Evolutionary conservation across 2,329 filamentous ascomycete genomes (phyloP).

Genomic region (Chrysoporthe deuterocubensis): DNA sequence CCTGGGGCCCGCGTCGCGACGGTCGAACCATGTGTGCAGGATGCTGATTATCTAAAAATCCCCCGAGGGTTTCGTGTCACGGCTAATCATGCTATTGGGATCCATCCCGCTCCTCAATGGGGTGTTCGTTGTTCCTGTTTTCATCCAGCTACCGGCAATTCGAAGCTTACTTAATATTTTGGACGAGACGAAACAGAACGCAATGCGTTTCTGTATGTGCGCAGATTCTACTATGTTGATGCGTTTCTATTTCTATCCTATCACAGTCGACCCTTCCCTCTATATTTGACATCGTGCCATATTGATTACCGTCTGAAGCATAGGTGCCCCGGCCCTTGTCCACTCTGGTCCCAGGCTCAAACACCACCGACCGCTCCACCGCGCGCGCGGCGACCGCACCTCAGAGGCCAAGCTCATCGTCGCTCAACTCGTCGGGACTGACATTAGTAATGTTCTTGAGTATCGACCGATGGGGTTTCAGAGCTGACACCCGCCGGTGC

Average conservation of each 20-base stretch:
- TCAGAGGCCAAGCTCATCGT: slow-evolving; percentile 28
- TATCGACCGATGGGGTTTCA: slow-evolving; percentile 21
- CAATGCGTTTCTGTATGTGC: neutral
- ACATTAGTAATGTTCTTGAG: slow-evolving; percentile 21
- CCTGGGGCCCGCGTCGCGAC: neutral
- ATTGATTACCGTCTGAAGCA: neutral
- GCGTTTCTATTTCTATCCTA: slow-evolving; percentile 11
- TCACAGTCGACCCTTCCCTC: neutral
- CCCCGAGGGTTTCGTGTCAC: neutral
- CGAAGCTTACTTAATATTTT: neutral
- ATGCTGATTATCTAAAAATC: neutral
- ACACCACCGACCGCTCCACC: neutral
- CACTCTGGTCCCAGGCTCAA: slow-evolving; percentile 4
- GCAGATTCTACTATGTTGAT: neutral
- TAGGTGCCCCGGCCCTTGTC: neutral
- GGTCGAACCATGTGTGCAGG: neutral
- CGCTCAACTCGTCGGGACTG: slow-evolving; percentile 22
- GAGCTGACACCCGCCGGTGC: slow-evolving; percentile 22
- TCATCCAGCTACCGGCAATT: neutral
- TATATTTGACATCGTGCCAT: slow-evolving; percentile 4
- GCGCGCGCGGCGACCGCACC: neutral
- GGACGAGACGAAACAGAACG: neutral
- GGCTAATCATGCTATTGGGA: neutral
- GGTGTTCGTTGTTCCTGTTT: neutral
- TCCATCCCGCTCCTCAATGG: neutral